Evolutionary conservation across 345 rosid genomes (phyloP).

Genomic region (Gossypium bickii): DNA sequence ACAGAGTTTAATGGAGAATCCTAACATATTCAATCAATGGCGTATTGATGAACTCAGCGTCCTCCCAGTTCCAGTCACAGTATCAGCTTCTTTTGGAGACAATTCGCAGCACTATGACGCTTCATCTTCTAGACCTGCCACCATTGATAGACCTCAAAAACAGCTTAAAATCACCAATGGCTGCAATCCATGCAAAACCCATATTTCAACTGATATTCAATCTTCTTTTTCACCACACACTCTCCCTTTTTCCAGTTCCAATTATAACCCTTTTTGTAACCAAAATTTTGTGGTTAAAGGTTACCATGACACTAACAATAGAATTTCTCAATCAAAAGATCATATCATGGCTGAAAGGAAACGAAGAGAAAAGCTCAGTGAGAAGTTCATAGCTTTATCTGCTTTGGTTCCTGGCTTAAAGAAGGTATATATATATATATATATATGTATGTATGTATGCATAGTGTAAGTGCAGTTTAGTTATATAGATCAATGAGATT

Average conservation of each 20-base stretch:
- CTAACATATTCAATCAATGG: slow-evolving; percentile 44
- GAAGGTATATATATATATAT: slow-evolving; percentile 33
- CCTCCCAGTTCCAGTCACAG: slow-evolving; percentile 16
- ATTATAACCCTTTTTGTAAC: slow-evolving; percentile 19
- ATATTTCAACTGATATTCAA: slow-evolving; percentile 22
- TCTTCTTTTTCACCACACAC: slow-evolving; percentile 22
- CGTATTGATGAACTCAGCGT: slow-evolving; percentile 37
- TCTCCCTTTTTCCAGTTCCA: slow-evolving; percentile 7
- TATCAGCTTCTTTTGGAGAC: slow-evolving; percentile 42
- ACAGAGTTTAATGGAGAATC: slow-evolving; percentile 47
- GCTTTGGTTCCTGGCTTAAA: slow-evolving; percentile 64
- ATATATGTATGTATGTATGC: too few relatives aligned
- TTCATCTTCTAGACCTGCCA: background rate
- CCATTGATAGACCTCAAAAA: slow-evolving; percentile 31
- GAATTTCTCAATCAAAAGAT: slow-evolving; percentile 44
- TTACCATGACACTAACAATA: slow-evolving; percentile 25
- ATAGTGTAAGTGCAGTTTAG: too few relatives aligned
- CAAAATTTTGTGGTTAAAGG: slow-evolving; percentile 35
- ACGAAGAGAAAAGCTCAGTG: slow-evolving; percentile 62
- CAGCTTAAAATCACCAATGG: slow-evolving; percentile 34
- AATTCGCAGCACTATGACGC: slow-evolving; percentile 24
- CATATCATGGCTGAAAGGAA: slow-evolving; percentile 65
- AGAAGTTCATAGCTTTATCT: slow-evolving; percentile 54
- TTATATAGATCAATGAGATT: too few relatives aligned
- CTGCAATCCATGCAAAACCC: slow-evolving; percentile 24